Conservation (phyloP, 768 basidiomycete genomes). For the Hericium coralloides region DNA sequence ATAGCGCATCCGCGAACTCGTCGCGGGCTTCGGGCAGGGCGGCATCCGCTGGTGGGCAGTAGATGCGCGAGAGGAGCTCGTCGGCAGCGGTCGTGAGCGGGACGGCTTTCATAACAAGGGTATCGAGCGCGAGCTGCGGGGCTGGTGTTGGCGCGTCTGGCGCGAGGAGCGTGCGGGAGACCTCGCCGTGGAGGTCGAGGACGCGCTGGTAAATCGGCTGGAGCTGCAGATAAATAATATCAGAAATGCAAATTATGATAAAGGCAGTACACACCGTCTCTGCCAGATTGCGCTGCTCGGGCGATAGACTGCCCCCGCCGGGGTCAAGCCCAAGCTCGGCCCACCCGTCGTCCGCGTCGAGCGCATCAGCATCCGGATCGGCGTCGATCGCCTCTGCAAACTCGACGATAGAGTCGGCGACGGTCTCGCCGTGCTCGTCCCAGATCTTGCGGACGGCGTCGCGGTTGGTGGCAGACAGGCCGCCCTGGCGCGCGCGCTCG, state of each 20-base stretch:
- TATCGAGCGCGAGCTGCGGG: conserved; percentile 2
- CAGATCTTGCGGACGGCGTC: conserved; percentile 17
- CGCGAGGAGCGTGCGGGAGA: background rate
- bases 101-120: conserved; percentile 6
- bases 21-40: conserved; percentile 1
- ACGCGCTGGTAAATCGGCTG: background rate
- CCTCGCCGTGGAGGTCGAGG: conserved; percentile 2
- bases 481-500: conserved; percentile 30
- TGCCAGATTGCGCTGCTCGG: conserved; percentile 7
- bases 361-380: background rate
- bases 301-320: background rate
- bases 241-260: background rate
- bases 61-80: conserved; percentile 7
- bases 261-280: conserved; percentile 3
- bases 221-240: conserved; percentile 4
- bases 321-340: conserved; percentile 9
- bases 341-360: conserved; percentile 6
- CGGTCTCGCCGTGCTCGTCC: conserved; percentile 8
- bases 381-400: conserved; percentile 1
- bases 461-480: conserved; percentile 15
- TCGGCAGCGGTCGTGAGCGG: conserved; percentile 9
- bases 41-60: background rate
- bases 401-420: conserved; percentile 6
- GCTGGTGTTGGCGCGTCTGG: background rate
- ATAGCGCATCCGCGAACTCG: conserved; percentile 7